A percentile compares a stretch with the other conserved stretches of the same genome.
Conservation (phyloP, 768 basidiomycete species). For the Rhodotorula toruloides region DNA sequence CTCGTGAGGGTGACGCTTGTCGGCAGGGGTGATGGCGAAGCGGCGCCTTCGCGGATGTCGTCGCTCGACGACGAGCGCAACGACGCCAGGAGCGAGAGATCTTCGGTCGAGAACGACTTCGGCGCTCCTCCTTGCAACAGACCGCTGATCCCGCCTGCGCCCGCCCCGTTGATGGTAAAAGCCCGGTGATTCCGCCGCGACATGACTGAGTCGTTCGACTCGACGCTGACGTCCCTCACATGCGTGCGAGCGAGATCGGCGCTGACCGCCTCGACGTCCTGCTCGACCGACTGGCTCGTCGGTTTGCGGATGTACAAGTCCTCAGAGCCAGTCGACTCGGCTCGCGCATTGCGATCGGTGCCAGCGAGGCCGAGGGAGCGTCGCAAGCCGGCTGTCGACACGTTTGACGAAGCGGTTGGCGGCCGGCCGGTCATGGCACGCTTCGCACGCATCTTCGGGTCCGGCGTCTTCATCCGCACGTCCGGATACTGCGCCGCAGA, state of each 20-base stretch:
- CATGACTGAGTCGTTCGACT: neutral
- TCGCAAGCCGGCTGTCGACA: neutral
- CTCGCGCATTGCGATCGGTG: neutral
- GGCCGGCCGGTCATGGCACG: conserved; percentile 4
- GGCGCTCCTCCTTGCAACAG: neutral
- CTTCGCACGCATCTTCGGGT: conserved; percentile 7
- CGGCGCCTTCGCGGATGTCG: neutral
- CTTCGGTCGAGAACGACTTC: conserved; percentile 19
- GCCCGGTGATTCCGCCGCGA: conserved; percentile 14
- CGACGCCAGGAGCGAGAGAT: conserved; percentile 18
- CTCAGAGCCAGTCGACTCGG: neutral
- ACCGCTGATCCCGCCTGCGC: neutral
- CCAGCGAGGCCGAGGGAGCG: neutral
- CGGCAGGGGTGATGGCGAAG: neutral
- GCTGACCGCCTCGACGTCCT: neutral
- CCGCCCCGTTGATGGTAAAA: conserved; percentile 21
- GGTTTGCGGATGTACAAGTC: conserved; percentile 22
- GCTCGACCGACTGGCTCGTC: neutral
- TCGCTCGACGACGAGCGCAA: neutral
- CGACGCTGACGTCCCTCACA: too few species aligned
- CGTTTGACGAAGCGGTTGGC: neutral
- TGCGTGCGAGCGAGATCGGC: too few species aligned
- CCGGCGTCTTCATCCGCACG: neutral
- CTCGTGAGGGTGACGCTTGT: neutral
- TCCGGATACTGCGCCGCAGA: conserved; percentile 8